Base-by-base conservation (phyloP, 768 basidiomycete genomes). In the Strobilomyces dryophilus region DNA sequence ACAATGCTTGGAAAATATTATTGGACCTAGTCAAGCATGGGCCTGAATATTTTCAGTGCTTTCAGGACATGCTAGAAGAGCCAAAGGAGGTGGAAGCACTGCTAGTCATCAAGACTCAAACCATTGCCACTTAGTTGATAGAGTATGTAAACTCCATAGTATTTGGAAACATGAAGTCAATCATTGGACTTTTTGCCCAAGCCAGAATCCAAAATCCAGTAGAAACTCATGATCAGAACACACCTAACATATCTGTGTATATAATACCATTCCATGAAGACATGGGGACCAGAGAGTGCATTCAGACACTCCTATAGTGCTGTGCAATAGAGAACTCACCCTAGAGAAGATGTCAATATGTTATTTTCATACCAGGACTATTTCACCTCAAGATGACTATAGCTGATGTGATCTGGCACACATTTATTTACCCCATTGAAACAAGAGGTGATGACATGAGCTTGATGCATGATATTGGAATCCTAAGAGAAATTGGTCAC, bases 321-420 rank as follows among this genome's bases (percentile, higher is more conserved):
- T 20, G 18, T 1, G 11, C 51, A 34, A 56, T 56, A 5, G 47
- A 56, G 18, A 8, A 0, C 2, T 71, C 68, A 8, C 61, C 68
- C 0, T 69, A 61, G 62, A 46, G 45, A 1, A 60, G 69, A 0
- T 52, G 71, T 3, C 71, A 76, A 32, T 59, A 54, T 36, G 44
- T 75, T 3, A 52, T 77, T 0, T 74, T 66, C 42, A 52, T 75
- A 0, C 55, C 58, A 5, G 71, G 69, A 0, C 46, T 73, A 0
- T 75, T 75, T 43, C 72, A 71, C 53, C 47, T 69, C 15, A 72
- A 69, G 49, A 72, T 73, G 65, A 65, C 69, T 0, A 49, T 48
- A 11, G 58, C 57, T 0, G 66, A 73, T 44, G 58, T 59, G 0
- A 21, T 65, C 1, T 66, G 60, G 61, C 24, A 29, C 0, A 36